These are phyloP conservation scores for Vachellia collinsii DNA, from an alignment of 306 rosid genomes.

Conservation along the genomic window DNA sequence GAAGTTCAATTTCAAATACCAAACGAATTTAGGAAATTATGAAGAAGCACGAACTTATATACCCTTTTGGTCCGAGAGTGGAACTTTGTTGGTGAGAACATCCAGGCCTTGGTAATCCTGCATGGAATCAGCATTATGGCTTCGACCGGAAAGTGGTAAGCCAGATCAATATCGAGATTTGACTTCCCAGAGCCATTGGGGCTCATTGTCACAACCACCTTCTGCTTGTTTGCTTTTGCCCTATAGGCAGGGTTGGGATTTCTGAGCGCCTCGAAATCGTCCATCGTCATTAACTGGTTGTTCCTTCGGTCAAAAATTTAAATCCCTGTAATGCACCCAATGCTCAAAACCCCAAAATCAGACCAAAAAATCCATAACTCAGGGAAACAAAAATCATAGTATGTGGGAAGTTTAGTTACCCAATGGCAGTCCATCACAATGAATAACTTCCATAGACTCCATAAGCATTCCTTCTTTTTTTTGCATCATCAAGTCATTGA, in stretches of 20 bases:
- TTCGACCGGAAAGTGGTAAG: conserved; percentile 70
- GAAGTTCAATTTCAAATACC: too few species aligned
- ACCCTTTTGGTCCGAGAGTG: conserved; percentile 70
- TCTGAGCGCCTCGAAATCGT: conserved; percentile 15
- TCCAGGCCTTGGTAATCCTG: conserved; percentile 80
- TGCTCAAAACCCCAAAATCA: too few species aligned
- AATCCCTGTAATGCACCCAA: too few species aligned
- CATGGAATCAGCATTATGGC: conserved; percentile 92
- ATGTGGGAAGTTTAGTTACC: too few species aligned
- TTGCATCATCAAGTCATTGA: too few species aligned
- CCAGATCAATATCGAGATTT: conserved; percentile 76
- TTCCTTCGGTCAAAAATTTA: background rate
- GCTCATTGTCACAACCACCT: conserved; percentile 75
- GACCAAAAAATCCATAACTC: too few species aligned
- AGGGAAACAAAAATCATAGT: too few species aligned
- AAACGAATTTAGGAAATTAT: background rate
- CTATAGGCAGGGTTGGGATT: conserved; percentile 45
- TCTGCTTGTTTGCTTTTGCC: conserved; percentile 43
- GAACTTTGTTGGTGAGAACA: conserved; percentile 83
- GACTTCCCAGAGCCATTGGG: conserved; percentile 92
- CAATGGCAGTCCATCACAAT: too few species aligned
- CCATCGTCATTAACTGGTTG: conserved; percentile 1
- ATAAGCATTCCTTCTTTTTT: too few species aligned
- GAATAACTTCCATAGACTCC: too few species aligned
- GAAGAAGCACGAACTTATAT: background rate